phyloP scores from a whole-genome alignment of 129 eudicot genomes.

The Lactuca saligna region DNA sequence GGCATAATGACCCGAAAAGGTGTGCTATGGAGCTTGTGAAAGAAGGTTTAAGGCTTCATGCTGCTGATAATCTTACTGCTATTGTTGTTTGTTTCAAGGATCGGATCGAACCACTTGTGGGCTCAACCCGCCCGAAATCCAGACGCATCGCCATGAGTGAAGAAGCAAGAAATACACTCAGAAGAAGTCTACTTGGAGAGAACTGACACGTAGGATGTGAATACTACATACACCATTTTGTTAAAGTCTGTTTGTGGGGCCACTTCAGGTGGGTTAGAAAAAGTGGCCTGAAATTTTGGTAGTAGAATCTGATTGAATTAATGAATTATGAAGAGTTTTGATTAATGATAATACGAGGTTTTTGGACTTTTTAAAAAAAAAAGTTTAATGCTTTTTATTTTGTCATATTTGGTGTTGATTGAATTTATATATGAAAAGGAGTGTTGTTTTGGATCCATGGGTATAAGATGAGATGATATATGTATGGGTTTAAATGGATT shows the following conservation, averaged over 20 bases:
- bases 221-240: not conserved
- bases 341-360: not conserved
- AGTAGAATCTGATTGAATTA: not conserved
- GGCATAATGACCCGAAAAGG: conserved; percentile 46
- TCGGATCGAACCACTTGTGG: conserved; percentile 6
- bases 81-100: conserved; percentile 61
- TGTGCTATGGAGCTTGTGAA: conserved; percentile 63
- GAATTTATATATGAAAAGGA: not conserved
- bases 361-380: no score
- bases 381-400: no score
- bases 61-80: conserved; percentile 68
- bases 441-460: not conserved
- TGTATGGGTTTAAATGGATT: not conserved
- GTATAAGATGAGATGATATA: not conserved
- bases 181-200: conserved; percentile 41
- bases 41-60: conserved; percentile 39
- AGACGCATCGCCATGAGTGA: conserved; percentile 47
- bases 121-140: conserved; percentile 25
- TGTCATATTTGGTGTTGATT: not conserved
- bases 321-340: not conserved
- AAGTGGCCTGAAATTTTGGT: conserved; percentile 53
- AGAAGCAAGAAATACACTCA: conserved; percentile 44
- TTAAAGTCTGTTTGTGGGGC: conserved; percentile 31
- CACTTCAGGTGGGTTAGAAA: conserved; percentile 48
- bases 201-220: conserved; percentile 22